Base-by-base conservation (phyloP, 2,329 filamentous ascomycete genomes). In the Cladophialophora bantiana region DNA sequence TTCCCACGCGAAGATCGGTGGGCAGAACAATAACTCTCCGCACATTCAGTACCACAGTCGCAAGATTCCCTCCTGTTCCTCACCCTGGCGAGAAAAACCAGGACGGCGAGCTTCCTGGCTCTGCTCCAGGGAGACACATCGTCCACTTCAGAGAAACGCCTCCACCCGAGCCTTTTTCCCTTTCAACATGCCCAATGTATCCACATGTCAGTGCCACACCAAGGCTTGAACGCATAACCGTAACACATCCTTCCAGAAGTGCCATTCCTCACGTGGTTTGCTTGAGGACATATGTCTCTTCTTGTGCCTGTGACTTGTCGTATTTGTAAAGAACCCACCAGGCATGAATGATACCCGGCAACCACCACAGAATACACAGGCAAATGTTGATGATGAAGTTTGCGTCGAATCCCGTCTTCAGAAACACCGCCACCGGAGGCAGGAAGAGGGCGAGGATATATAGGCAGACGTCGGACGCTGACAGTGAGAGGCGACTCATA, bases 301-400 rank as follows among this genome's bases (percentile, higher is more conserved):
- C 45, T 13, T 50, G 18, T 13, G 45, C 20, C 18, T 10, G 20
- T 31, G 45, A 12, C 45, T 10, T 50, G 45, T 50, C 45, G 45
- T 50, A 50, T 31, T 18, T 26, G 45, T 50, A 62, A 31, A 62
- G 50, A 10, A 62, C 18, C 35, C 53, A 68, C 63, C 63, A 68
- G 12, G 66, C 66, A 36, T 68, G 93, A 79, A 96, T 91, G 82
- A 96, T 93, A 79, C 93, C 91, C 70, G 90, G 90, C 75, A 94
- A 85, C 80, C 86, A 89, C 78, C 86, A 88, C 73, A 92, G 83
- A 73, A 92, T 87, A 74, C 92, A 95, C 81, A 96, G 83, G 75
- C 92, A 85, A 80, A 96, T 92, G 89, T 96, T 96, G 87, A 96
- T 95, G 80, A 94, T 83, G 75, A 96, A 84, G 78, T 96, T 91